phyloP scores from a whole-genome alignment of 768 basidiomycete species.

The Lactarius indigo region DNA sequence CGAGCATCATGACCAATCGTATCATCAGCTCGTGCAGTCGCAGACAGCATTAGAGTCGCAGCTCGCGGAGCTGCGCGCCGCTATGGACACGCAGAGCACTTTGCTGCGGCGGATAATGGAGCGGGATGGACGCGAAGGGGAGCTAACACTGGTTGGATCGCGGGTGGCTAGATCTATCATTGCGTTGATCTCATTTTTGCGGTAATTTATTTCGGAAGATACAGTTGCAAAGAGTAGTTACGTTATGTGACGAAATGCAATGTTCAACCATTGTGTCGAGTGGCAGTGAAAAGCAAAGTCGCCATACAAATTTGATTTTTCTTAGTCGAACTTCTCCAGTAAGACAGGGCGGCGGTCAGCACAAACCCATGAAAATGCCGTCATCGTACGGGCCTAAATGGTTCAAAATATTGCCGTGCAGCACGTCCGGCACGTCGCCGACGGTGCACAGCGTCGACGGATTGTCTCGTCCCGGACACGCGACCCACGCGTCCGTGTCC shows the following conservation, averaged over 20 bases:
- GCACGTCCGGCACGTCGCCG: slow-evolving; percentile 9
- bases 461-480: slow-evolving; percentile 19
- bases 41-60: slow-evolving; percentile 64
- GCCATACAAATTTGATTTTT: not conserved
- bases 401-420: slow-evolving; percentile 1
- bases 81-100: slow-evolving; percentile 57
- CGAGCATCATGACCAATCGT: slow-evolving; percentile 44
- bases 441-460: slow-evolving; percentile 9
- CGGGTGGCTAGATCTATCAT: not conserved
- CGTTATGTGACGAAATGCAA: not conserved
- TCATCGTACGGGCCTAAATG: slow-evolving; percentile 23
- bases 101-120: slow-evolving; percentile 40
- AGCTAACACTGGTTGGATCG: slow-evolving; percentile 8
- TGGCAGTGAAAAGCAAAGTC: not conserved
- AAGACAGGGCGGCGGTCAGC: not conserved
- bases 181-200: not conserved
- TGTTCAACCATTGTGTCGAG: not conserved
- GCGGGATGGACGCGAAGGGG: not conserved
- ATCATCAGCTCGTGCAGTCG: slow-evolving; percentile 60
- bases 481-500: slow-evolving; percentile 4
- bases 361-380: slow-evolving; percentile 15
- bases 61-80: slow-evolving; percentile 52
- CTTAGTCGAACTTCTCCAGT: too few relatives aligned
- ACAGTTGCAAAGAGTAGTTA: not conserved
- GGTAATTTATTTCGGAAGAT: not conserved